phyloP scores from a whole-genome alignment of 768 basidiomycete genomes.

The Gyrodon lividus region DNA sequence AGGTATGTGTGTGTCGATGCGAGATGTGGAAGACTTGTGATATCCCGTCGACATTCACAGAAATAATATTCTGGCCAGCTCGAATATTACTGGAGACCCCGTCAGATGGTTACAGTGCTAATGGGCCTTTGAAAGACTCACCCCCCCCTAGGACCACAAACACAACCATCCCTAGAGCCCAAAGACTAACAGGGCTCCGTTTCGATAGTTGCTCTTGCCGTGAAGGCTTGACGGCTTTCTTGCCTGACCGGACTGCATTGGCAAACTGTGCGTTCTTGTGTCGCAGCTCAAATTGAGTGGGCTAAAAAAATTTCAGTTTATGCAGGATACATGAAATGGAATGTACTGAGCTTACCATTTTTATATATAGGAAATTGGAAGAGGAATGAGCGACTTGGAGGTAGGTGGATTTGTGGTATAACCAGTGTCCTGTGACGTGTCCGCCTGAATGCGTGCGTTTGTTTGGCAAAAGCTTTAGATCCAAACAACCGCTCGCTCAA shows the following conservation, averaged over 20 bases:
- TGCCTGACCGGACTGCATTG: conserved; percentile 67
- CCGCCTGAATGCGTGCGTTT: conserved; percentile 8
- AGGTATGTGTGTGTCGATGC: background rate
- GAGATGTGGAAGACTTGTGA: conserved; percentile 1
- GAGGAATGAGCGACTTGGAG: conserved; percentile 31
- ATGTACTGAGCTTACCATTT: conserved; percentile 32
- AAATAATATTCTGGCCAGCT: conserved; percentile 65
- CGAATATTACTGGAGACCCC: conserved; percentile 61
- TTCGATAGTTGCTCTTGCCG: conserved; percentile 69
- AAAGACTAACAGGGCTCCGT: conserved; percentile 70
- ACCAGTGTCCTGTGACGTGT: conserved; percentile 17
- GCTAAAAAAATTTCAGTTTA: conserved; percentile 39
- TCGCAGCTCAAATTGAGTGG: conserved; percentile 81
- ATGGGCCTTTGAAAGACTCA: conserved; percentile 33
- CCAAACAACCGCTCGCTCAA: conserved; percentile 29
- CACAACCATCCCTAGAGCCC: conserved; percentile 70
- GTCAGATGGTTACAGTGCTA: conserved; percentile 3
- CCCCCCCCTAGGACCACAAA: conserved; percentile 84
- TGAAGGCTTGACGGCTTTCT: conserved; percentile 71
- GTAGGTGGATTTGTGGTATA: background rate
- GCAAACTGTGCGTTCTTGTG: conserved; percentile 81
- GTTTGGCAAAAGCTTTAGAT: conserved; percentile 27
- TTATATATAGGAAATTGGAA: background rate
- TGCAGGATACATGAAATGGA: background rate
- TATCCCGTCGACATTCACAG: conserved; percentile 38